These are phyloP conservation scores for Colletotrichum costaricense DNA, from an alignment of 2,329 filamentous ascomycete genomes.

Conservation along the genomic window DNA sequence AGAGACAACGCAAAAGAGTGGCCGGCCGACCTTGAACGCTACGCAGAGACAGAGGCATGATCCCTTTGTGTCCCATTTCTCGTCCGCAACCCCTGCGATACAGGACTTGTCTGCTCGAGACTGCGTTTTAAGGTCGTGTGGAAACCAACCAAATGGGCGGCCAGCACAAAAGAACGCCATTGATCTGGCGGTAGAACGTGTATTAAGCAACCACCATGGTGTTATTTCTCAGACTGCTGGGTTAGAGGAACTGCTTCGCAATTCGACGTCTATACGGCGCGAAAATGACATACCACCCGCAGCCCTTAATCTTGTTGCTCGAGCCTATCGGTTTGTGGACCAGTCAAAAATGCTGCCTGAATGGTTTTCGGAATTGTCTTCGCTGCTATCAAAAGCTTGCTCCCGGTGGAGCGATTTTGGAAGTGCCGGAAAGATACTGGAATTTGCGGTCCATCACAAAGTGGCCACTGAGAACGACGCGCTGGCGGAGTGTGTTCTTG, in stretches of 20 bases:
- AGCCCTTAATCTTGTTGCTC: conserved; percentile 20
- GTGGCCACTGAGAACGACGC: conserved; percentile 2
- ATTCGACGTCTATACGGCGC: neutral
- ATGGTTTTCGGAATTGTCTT: conserved; percentile 30
- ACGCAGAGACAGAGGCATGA: neutral
- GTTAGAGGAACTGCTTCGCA: neutral
- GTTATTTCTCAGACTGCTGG: neutral
- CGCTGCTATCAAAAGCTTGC: conserved; percentile 26
- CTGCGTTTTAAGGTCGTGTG: neutral
- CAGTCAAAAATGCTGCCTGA: conserved; percentile 11
- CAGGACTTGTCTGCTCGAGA: neutral
- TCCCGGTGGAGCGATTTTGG: conserved; percentile 15
- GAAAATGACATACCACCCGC: neutral
- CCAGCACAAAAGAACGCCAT: neutral
- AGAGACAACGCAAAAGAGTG: neutral
- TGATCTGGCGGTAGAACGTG: neutral
- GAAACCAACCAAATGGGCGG: neutral
- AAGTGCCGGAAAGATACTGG: conserved; percentile 25
- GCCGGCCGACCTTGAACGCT: neutral
- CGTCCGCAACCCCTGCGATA: neutral
- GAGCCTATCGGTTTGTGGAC: conserved; percentile 19
- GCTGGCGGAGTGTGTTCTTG: conserved; percentile 13
- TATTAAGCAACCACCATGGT: conserved; percentile 1
- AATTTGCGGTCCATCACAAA: conserved; percentile 12
- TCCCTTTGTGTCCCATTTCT: neutral